Conservation (phyloP, 2,329 filamentous ascomycete species). For the Aspergillus sp. region DNA sequence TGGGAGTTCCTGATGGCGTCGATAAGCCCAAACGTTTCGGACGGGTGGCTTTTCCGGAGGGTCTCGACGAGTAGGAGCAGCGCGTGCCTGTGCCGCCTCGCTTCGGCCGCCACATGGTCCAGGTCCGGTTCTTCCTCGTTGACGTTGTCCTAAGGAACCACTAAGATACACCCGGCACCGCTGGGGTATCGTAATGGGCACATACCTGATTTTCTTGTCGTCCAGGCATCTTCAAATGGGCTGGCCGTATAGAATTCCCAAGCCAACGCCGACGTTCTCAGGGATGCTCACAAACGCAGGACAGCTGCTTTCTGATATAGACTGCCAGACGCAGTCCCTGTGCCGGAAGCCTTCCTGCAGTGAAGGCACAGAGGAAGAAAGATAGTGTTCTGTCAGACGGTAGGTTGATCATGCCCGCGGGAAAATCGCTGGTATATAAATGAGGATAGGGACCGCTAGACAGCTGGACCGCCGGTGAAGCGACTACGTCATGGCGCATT, state of each 20-base stretch:
- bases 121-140: background rate
- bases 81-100: slow-evolving; percentile 2
- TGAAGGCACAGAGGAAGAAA: background rate
- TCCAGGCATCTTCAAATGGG: background rate
- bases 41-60: slow-evolving; percentile 2
- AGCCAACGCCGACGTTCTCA: background rate
- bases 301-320: background rate
- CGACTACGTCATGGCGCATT: background rate
- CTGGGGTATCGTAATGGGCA: background rate
- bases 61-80: slow-evolving; percentile 5
- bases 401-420: background rate
- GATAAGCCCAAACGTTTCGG: background rate
- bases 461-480: background rate
- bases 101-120: background rate
- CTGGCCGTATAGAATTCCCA: background rate
- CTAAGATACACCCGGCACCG: background rate
- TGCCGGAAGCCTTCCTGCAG: background rate
- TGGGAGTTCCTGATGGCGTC: background rate
- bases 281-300: background rate
- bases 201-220: background rate
- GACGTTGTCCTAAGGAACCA: background rate
- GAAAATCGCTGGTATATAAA: background rate
- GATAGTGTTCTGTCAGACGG: background rate
- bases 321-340: background rate
- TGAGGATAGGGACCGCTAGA: background rate